Evolutionary conservation across 345 rosid species (phyloP).

Genomic region (Rhizophora mangle): DNA sequence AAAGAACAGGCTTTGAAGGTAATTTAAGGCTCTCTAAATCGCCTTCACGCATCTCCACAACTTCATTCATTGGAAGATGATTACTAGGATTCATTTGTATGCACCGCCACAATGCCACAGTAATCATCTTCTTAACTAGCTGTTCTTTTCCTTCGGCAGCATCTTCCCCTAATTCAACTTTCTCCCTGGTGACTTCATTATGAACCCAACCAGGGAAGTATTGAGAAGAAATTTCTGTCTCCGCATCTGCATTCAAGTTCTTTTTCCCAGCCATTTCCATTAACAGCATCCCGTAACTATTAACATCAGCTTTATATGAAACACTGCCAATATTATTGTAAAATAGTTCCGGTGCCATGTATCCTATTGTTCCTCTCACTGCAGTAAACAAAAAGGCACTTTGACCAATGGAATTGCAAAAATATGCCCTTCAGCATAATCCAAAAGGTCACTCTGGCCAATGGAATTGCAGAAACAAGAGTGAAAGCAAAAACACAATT

Average conservation of each 20-base stretch:
- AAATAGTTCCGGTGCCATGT: slow-evolving; percentile 22
- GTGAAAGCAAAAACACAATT: too few species aligned
- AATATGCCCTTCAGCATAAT: too few species aligned
- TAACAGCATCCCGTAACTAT: slow-evolving; percentile 22
- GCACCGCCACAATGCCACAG: slow-evolving; percentile 19
- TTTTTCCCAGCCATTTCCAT: slow-evolving; percentile 24
- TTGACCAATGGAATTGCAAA: neutral
- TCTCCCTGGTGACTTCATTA: slow-evolving; percentile 7
- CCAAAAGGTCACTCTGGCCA: too few species aligned
- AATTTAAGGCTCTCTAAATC: slow-evolving; percentile 8
- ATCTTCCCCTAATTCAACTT: slow-evolving; percentile 1
- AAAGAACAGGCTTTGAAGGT: slow-evolving; percentile 20
- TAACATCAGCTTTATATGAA: slow-evolving; percentile 24
- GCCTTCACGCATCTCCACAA: slow-evolving; percentile 19
- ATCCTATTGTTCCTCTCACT: slow-evolving; percentile 23
- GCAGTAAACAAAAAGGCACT: slow-evolving; percentile 9
- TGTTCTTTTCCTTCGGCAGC: slow-evolving; percentile 2
- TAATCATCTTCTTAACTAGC: slow-evolving; percentile 14
- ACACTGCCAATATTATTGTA: slow-evolving; percentile 19
- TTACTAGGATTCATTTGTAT: slow-evolving; percentile 20
- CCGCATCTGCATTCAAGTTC: slow-evolving; percentile 1
- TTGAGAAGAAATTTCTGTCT: slow-evolving; percentile 11
- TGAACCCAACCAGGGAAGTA: slow-evolving; percentile 25
- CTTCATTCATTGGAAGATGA: slow-evolving; percentile 21
- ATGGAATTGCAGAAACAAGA: too few species aligned